Conservation (phyloP, 2,329 filamentous ascomycete genomes). For the Sporothrix schenckii region DNA sequence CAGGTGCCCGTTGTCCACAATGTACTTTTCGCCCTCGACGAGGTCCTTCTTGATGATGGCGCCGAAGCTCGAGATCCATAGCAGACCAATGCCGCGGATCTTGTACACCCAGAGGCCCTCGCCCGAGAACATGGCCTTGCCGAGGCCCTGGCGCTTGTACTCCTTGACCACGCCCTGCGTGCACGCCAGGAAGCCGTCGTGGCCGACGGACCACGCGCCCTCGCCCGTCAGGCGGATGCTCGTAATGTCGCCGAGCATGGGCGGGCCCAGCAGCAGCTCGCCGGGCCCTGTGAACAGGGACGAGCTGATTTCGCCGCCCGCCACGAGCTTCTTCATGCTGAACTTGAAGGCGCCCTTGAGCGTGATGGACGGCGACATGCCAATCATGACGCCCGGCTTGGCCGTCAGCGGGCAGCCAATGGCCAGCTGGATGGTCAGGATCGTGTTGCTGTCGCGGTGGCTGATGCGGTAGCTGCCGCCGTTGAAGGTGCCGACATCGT, state of each 20-base stretch:
- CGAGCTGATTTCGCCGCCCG: constrained; percentile 74
- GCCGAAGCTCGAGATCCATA: constrained; percentile 92
- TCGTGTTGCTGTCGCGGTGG: constrained; percentile 87
- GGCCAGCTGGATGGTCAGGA: constrained; percentile 85
- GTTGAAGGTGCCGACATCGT: constrained; percentile 96
- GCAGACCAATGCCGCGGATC: constrained; percentile 74
- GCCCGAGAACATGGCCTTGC: constrained; percentile 91
- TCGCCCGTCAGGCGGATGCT: constrained; percentile 72
- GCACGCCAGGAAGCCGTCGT: constrained; percentile 81
- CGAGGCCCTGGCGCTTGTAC: constrained; percentile 80
- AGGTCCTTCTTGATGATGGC: constrained; percentile 92
- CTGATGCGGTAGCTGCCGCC: constrained; percentile 92
- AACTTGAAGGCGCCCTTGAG: constrained; percentile 84
- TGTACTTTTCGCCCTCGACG: constrained; percentile 77
- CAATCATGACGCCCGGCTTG: constrained; percentile 89
- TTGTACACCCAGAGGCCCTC: constrained; percentile 92
- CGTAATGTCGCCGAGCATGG: constrained; percentile 81
- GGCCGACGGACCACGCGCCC: constrained; percentile 81
- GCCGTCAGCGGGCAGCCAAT: constrained; percentile 81
- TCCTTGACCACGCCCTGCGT: constrained; percentile 89
- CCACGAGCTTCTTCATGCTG: constrained; percentile 85
- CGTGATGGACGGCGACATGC: constrained; percentile 87
- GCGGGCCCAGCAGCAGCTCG: constrained; percentile 81
- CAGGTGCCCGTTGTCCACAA: constrained; percentile 89
- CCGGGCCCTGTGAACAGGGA: constrained; percentile 88